Conservation (phyloP, 139 green algal species). For the Tetraselmis striata region DNA sequence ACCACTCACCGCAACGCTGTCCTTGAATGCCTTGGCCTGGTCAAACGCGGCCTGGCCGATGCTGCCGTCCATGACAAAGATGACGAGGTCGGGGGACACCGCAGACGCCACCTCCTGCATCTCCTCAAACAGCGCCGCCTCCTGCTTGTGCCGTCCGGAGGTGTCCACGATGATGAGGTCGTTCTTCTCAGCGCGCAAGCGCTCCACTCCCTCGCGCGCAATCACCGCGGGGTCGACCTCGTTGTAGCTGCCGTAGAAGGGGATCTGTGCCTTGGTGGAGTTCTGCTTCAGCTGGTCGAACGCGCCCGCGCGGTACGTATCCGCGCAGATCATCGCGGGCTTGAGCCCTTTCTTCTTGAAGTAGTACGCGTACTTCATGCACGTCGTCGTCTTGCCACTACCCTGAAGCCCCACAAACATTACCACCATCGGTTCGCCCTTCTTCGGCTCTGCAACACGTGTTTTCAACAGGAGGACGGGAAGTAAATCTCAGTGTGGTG, state of each 20-base stretch:
- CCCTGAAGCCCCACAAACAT: conserved; percentile 98
- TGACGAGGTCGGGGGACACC: conserved; percentile 76
- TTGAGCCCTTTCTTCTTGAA: conserved; percentile 98
- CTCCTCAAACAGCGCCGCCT: conserved; percentile 97
- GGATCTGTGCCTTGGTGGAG: conserved; percentile 87
- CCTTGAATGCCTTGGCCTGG: conserved; percentile 95
- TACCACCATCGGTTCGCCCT: conserved; percentile 80
- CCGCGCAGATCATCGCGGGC: conserved; percentile 91
- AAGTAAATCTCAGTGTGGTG: conserved; percentile 28
- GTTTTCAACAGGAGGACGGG: conserved; percentile 36
- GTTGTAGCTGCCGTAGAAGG: conserved; percentile 87
- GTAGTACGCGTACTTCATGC: conserved; percentile 92
- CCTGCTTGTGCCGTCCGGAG: conserved; percentile 91
- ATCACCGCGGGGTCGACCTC: conserved; percentile 95
- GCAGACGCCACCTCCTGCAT: conserved; percentile 74
- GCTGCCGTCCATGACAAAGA: conserved; percentile 98
- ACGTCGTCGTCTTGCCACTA: conserved; percentile 97
- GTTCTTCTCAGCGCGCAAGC: conserved; percentile 70
- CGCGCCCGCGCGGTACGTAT: conserved; percentile 94
- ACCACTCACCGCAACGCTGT: conserved; percentile 76
- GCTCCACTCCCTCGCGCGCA: conserved; percentile 79
- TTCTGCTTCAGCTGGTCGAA: conserved; percentile 99
- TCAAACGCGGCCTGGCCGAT: conserved; percentile 96
- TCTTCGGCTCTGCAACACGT: conserved; percentile 62
- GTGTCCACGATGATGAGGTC: conserved; percentile 99